Conservation (phyloP, 1,139 yeast genomes). For the Debaryomycetaceae sp. region DNA sequence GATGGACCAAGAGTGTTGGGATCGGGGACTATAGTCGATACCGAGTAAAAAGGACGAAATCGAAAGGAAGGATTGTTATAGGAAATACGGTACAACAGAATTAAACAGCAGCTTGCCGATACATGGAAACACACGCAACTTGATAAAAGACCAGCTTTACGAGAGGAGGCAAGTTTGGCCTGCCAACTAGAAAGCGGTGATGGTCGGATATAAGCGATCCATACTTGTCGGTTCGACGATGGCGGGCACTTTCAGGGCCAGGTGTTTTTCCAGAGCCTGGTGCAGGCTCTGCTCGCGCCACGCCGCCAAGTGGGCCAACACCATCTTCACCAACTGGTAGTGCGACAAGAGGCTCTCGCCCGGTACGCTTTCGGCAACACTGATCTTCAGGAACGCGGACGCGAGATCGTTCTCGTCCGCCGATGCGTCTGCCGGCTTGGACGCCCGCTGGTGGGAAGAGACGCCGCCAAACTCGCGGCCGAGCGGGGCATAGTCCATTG, state of each 20-base stretch:
- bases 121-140: no score
- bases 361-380: conserved; percentile 11
- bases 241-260: conserved; percentile 2
- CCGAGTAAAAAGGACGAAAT: conserved; percentile 6
- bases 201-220: conserved; percentile 26
- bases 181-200: no score
- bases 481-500: not conserved
- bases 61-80: no score
- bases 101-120: no score
- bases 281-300: conserved; percentile 6
- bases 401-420: conserved; percentile 9
- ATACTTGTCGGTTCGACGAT: conserved; percentile 2
- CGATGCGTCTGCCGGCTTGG: not conserved
- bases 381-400: conserved; percentile 11
- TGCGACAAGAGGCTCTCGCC: conserved; percentile 24
- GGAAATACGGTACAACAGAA: no score
- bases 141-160: no score
- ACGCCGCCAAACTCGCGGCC: not conserved
- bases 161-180: no score
- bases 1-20: conserved; percentile 62
- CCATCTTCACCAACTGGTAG: conserved; percentile 24
- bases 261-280: conserved; percentile 7
- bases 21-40: conserved; percentile 40
- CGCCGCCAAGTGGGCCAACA: conserved; percentile 15
- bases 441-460: not conserved